Evolutionary conservation across 1,284 basidiomycete genomes (phyloP).

Genomic region (Phlebopus sp.): DNA sequence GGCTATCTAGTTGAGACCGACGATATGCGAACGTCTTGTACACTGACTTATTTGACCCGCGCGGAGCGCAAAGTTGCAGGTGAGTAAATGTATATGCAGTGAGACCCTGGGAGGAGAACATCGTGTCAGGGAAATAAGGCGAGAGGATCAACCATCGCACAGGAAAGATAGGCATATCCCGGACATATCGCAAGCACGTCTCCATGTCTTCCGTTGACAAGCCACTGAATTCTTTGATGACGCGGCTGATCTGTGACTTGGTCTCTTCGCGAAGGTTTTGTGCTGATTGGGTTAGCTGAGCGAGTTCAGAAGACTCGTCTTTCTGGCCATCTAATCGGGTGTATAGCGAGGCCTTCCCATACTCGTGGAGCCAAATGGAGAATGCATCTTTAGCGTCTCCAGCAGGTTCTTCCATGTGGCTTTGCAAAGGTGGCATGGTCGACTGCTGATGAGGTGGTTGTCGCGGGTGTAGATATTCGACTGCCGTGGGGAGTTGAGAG

Average conservation of each 20-base stretch:
- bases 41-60: constrained; percentile 1
- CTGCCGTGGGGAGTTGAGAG: too few relatives aligned
- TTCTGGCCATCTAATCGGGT: constrained; percentile 21
- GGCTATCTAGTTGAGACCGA: constrained; percentile 9
- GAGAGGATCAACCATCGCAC: constrained; percentile 9
- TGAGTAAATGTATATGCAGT: constrained; percentile 28
- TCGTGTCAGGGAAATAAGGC: constrained; percentile 8
- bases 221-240: constrained; percentile 16
- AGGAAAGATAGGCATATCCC: constrained; percentile 21
- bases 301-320: not conserved
- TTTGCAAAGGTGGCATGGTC: too few relatives aligned
- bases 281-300: constrained; percentile 6
- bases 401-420: too few relatives aligned
- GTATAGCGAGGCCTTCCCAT: constrained; percentile 7
- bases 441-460: too few relatives aligned
- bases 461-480: too few relatives aligned
- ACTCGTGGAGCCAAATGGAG: constrained; percentile 14
- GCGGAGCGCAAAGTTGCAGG: constrained; percentile 13
- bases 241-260: constrained; percentile 14
- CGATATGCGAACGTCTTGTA: constrained; percentile 13
- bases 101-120: constrained; percentile 15
- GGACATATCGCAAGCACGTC: constrained; percentile 16
- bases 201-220: constrained; percentile 3
- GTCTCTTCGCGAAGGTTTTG: constrained; percentile 13
- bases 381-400: constrained; percentile 12